Conservation (phyloP, 345 rosid species). For the Gossypium raimondii region DNA sequence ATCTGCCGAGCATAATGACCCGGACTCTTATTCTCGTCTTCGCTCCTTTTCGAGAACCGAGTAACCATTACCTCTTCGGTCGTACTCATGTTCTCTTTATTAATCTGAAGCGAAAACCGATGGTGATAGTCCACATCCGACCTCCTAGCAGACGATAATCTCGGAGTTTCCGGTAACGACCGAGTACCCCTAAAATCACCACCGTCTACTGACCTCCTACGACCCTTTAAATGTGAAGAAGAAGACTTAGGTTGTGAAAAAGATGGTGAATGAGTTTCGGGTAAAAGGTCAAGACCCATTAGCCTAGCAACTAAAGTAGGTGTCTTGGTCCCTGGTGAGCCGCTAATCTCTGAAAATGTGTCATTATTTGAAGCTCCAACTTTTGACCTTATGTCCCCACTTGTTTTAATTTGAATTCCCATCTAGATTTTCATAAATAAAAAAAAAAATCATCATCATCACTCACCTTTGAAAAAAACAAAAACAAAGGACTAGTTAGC, state of each 20-base stretch:
- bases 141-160: constrained; percentile 70
- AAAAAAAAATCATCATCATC: constrained; percentile 23
- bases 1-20: constrained; percentile 66
- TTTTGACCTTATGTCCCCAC: constrained; percentile 29
- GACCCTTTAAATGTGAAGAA: constrained; percentile 5
- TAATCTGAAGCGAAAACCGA: constrained; percentile 72
- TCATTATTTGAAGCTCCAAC: constrained; percentile 22
- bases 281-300: constrained; percentile 93
- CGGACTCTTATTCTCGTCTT: constrained; percentile 59
- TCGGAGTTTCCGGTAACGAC: constrained; percentile 81
- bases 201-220: constrained; percentile 35
- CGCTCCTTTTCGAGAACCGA: constrained; percentile 41
- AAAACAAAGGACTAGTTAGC: constrained; percentile 4
- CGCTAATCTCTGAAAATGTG: constrained; percentile 50
- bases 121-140: constrained; percentile 65
- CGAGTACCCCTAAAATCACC: constrained; percentile 42
- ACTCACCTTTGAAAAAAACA: constrained; percentile 19
- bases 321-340: constrained; percentile 70
- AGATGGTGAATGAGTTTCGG: constrained; percentile 54
- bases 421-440: constrained; percentile 33
- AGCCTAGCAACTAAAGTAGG: constrained; percentile 85
- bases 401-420: constrained; percentile 73
- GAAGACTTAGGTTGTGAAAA: constrained; percentile 14
- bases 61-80: constrained; percentile 37
- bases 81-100: constrained; percentile 50